Evolutionary conservation across 768 basidiomycete species (phyloP).

Genomic region (Serendipita sp.): DNA sequence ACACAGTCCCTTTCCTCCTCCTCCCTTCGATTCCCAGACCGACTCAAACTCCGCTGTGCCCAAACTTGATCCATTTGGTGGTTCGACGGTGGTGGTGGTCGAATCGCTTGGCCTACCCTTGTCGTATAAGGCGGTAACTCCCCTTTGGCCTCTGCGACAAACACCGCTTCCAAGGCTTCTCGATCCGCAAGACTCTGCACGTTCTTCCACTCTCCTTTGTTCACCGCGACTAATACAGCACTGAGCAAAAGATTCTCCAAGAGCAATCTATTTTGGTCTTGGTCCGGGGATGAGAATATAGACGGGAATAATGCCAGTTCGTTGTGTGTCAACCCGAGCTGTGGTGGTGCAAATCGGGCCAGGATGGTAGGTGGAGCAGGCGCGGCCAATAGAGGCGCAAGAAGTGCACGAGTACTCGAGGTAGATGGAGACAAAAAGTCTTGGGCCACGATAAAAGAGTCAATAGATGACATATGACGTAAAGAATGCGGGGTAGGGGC

Average conservation of each 20-base stretch:
- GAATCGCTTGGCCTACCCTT: background rate
- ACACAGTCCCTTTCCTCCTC: no score
- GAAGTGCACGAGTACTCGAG: background rate
- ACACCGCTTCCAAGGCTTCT: background rate
- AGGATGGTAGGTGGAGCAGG: background rate
- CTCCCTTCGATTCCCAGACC: no score
- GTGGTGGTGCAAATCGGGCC: background rate
- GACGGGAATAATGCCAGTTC: background rate
- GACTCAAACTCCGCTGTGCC: no score
- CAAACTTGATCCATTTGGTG: no score
- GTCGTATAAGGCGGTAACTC: conserved; percentile 3
- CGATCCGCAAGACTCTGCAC: background rate
- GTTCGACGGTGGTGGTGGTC: no score
- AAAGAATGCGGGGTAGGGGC: background rate
- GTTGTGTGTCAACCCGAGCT: background rate
- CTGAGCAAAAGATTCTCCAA: background rate
- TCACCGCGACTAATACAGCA: background rate
- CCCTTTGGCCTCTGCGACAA: background rate
- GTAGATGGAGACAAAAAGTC: background rate
- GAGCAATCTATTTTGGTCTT: background rate
- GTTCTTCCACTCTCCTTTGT: conserved; percentile 2
- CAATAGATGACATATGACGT: background rate
- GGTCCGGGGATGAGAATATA: background rate
- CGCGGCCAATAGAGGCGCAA: background rate
- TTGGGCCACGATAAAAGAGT: background rate